A percentile compares a stretch with the other conserved stretches of the same genome.
These are phyloP conservation scores for Cladosporium sp. DNA, from an alignment of 2,329 filamentous ascomycete species.

Conservation along the genomic window DNA sequence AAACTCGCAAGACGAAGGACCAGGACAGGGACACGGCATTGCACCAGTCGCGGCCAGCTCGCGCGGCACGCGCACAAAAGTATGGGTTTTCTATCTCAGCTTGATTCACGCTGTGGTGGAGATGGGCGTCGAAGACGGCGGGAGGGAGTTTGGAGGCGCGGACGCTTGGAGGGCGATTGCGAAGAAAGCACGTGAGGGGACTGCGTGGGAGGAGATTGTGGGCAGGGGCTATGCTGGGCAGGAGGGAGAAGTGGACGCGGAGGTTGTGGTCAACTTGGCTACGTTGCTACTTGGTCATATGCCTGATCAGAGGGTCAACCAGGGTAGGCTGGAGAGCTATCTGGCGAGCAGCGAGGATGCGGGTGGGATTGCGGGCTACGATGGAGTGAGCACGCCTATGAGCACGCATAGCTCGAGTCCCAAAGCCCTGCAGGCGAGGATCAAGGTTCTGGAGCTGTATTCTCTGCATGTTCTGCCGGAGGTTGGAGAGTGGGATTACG, in stretches of 20 bases:
- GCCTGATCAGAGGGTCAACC: conserved; percentile 75
- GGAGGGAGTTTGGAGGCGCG: conserved; percentile 76
- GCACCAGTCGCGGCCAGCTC: conserved; percentile 78
- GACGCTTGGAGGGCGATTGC: conserved; percentile 75
- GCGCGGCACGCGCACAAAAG: conserved; percentile 80
- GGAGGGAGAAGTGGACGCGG: conserved; percentile 87
- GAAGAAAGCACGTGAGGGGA: conserved; percentile 78
- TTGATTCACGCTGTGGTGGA: conserved; percentile 89
- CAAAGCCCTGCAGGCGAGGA: conserved; percentile 53
- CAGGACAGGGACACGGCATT: neutral
- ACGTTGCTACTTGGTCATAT: conserved; percentile 90
- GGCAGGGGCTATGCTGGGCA: conserved; percentile 79
- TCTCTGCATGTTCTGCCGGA: conserved; percentile 89
- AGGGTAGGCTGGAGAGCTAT: conserved; percentile 82
- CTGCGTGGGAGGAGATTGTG: conserved; percentile 92
- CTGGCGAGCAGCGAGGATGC: conserved; percentile 65
- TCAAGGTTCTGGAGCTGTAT: conserved; percentile 93
- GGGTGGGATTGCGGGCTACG: conserved; percentile 18
- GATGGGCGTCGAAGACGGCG: conserved; percentile 83
- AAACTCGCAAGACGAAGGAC: conserved; percentile 16
- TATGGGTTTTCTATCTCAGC: conserved; percentile 95
- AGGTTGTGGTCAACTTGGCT: conserved; percentile 89
- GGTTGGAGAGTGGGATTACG: conserved; percentile 95
- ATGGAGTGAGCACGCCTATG: conserved; percentile 52
- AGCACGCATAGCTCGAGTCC: conserved; percentile 42